phyloP scores from a whole-genome alignment of 257 asterid species.

The Primulina huaijiensis region DNA sequence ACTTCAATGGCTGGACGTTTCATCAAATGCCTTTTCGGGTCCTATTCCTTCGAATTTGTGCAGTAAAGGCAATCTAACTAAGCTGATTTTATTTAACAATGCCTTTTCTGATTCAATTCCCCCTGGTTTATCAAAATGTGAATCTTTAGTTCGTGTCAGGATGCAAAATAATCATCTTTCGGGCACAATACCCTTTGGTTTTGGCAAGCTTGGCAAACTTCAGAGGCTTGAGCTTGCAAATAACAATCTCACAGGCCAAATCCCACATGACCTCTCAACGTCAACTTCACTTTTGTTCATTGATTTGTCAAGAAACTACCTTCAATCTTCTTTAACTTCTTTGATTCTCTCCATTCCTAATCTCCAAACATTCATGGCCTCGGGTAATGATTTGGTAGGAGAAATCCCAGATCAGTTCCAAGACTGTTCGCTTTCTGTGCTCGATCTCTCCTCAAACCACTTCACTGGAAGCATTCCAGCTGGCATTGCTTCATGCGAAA shows the following conservation, averaged over 20 bases:
- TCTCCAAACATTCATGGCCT: slow-evolving; percentile 39
- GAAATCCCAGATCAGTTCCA: slow-evolving; percentile 42
- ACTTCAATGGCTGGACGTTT: slow-evolving; percentile 44
- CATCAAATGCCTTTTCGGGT: slow-evolving; percentile 46
- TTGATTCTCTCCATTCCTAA: slow-evolving; percentile 41
- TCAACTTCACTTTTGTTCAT: slow-evolving; percentile 43
- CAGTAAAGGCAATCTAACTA: slow-evolving; percentile 29
- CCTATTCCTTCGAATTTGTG: slow-evolving; percentile 42
- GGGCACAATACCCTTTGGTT: slow-evolving; percentile 42
- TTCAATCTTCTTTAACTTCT: slow-evolving; percentile 37
- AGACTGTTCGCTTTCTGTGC: slow-evolving; percentile 33
- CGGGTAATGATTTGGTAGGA: slow-evolving; percentile 36
- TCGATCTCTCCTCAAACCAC: slow-evolving; percentile 42
- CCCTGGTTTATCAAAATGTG: slow-evolving; percentile 28
- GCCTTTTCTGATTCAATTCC: slow-evolving; percentile 47
- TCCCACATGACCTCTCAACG: slow-evolving; percentile 43
- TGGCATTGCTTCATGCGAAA: slow-evolving; percentile 42
- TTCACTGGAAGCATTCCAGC: slow-evolving; percentile 42
- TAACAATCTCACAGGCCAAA: slow-evolving; percentile 45
- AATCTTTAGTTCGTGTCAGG: slow-evolving; percentile 39
- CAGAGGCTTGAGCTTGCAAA: slow-evolving; percentile 39
- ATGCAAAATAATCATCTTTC: slow-evolving; percentile 41
- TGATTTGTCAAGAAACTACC: slow-evolving; percentile 44
- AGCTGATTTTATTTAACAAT: slow-evolving; percentile 45
- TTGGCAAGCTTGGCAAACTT: slow-evolving; percentile 38